phyloP scores from a whole-genome alignment of 495 filamentous ascomycete genomes.

The Tuber brumale region DNA sequence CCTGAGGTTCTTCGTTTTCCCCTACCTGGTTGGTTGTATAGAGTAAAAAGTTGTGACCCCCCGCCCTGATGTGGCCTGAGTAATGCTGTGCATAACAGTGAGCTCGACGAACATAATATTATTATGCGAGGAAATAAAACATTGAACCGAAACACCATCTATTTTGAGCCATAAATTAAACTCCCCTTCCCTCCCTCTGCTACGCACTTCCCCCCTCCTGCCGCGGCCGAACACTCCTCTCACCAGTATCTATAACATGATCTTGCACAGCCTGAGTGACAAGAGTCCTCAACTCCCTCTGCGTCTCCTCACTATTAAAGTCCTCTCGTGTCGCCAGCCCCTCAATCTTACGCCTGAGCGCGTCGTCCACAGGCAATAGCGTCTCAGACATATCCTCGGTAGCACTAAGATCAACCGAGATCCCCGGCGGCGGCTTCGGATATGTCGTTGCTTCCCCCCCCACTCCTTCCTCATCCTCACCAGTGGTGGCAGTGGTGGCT shows the following conservation, averaged over 20 bases:
- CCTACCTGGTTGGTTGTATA: background rate
- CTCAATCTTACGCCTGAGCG: slow-evolving; percentile 67
- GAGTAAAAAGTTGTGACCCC: background rate
- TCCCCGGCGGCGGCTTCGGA: slow-evolving; percentile 58
- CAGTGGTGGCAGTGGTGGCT: slow-evolving; percentile 31
- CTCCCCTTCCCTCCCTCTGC: background rate
- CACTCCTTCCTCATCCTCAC: background rate
- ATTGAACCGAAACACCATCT: background rate
- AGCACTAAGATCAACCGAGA: slow-evolving; percentile 61
- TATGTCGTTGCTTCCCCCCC: slow-evolving; percentile 38
- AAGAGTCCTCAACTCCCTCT: slow-evolving; percentile 61
- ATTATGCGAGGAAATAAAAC: background rate
- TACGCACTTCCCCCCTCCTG: slow-evolving; percentile 3
- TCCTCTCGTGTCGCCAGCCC: slow-evolving; percentile 66
- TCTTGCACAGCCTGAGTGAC: slow-evolving; percentile 62
- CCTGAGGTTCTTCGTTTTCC: background rate
- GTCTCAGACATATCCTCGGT: slow-evolving; percentile 57
- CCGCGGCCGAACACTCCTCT: slow-evolving; percentile 31
- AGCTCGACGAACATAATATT: background rate
- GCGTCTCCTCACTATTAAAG: slow-evolving; percentile 63
- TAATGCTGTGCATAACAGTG: background rate
- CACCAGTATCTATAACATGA: slow-evolving; percentile 47
- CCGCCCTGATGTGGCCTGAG: background rate
- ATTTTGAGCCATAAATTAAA: background rate
- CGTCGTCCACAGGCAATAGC: slow-evolving; percentile 57